Evolutionary conservation across 768 basidiomycete species (phyloP), one percentile per base, ranked within the genome.

Genomic region (Kwoniella europaea): DNA sequence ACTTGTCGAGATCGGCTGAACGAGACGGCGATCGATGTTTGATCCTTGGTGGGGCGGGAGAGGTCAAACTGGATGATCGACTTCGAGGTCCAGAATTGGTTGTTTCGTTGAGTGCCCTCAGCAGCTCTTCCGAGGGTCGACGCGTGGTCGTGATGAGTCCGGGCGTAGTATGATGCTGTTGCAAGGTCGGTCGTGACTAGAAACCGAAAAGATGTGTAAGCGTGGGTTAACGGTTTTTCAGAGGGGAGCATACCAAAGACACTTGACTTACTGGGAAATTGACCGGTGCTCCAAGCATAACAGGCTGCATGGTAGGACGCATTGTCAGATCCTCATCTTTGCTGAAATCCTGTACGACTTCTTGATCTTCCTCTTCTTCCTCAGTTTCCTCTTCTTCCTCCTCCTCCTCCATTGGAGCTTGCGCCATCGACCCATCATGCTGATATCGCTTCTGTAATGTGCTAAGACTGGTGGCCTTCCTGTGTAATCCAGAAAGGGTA

Each of bases 261-360:
- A 62, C 46, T 58, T 46, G 55, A 63, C 65, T 63, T 63, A 69
- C 61, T 13, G 61, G 57, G 42, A 55, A 61, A 58, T 42, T 43
- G 10, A 64, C 61, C 42, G 63, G 68, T 10, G 61, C 41, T 18
- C 53, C 68, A 4, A 69, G 52, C 4, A 13, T 56, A 4, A 27
- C 27, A 27, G 56, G 20, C 24, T 67, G 57, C 24, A 46, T 57
- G 7, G 10, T 13, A 24, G 65, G 69, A 41, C 41, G 86, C 56
- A 91, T 86, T 0, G 90, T 90, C 61, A 88, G 76, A 76, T 91
- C 91, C 77, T 90, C 90, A 43, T 87, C 88, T 24, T 89, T 88
- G 15, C 84, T 43, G 4, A 60, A 65, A 56, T 74, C 72, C 22
- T 74, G 64, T n/a, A 79, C 79, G 35, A 79, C 71, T 50, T 75